Percentiles rank a stretch among this genome's conserved stretches.
Evolutionary conservation across 2,329 filamentous ascomycete genomes (phyloP).

Genomic region (Penicillium sp.): DNA sequence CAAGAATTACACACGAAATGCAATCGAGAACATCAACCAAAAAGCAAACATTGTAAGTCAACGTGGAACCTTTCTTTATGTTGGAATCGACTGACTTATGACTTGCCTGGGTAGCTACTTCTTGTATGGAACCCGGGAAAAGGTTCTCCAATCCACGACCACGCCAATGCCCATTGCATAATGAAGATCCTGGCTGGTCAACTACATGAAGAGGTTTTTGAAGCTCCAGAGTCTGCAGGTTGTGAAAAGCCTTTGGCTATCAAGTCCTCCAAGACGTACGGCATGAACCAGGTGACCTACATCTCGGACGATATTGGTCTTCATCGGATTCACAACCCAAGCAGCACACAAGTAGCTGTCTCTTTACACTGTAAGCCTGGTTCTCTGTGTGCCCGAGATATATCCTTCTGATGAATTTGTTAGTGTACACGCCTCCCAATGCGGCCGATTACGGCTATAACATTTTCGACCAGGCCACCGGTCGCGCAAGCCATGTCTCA

Average conservation of each 20-base stretch:
- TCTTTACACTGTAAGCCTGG: slow-evolving; percentile 31
- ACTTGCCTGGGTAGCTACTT: slow-evolving; percentile 23
- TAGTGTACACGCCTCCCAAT: slow-evolving; percentile 37
- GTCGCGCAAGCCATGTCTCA: slow-evolving; percentile 27
- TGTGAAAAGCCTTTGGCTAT: slow-evolving; percentile 21
- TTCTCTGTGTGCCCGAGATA: neutral
- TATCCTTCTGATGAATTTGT: neutral
- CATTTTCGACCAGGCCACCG: slow-evolving; percentile 30
- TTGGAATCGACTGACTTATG: neutral
- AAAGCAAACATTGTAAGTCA: slow-evolving; percentile 32
- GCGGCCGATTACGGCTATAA: slow-evolving; percentile 35
- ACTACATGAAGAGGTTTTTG: slow-evolving; percentile 30
- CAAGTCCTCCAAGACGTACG: slow-evolving; percentile 25
- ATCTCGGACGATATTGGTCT: slow-evolving; percentile 35
- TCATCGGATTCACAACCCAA: slow-evolving; percentile 33
- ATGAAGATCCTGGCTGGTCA: slow-evolving; percentile 37
- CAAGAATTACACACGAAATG: slow-evolving; percentile 36
- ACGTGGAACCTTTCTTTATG: too few species aligned
- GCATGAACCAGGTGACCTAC: slow-evolving; percentile 32
- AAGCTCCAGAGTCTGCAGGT: slow-evolving; percentile 16
- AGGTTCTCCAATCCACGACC: slow-evolving; percentile 36
- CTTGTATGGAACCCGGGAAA: slow-evolving; percentile 38
- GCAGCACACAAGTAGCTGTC: slow-evolving; percentile 27
- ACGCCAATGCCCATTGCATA: slow-evolving; percentile 38
- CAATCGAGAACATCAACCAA: slow-evolving; percentile 34